Evolutionary conservation across 1,284 basidiomycete species (phyloP).

Genomic region (Rhizopogon parksii): DNA sequence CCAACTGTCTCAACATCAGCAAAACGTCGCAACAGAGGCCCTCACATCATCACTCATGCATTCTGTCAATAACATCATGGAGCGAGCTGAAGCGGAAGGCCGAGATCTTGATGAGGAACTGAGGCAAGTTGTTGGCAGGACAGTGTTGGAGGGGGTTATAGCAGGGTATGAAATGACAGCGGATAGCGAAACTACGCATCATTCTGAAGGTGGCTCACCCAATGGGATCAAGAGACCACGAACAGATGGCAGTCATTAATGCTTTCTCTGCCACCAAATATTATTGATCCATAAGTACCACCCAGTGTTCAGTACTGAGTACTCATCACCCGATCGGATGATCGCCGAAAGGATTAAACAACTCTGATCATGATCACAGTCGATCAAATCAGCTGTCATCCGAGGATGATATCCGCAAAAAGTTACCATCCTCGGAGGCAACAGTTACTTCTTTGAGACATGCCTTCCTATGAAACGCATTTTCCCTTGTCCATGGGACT

Average conservation of each 20-base stretch:
- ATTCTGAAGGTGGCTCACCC: slow-evolving; percentile 13
- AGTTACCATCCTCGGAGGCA: slow-evolving; percentile 7
- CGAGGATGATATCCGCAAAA: slow-evolving; percentile 10
- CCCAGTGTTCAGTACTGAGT: slow-evolving; percentile 11
- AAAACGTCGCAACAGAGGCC: slow-evolving; percentile 61
- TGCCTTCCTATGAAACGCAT: not conserved
- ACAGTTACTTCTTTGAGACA: slow-evolving; percentile 3
- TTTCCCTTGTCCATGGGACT: not conserved
- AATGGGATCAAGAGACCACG: slow-evolving; percentile 21
- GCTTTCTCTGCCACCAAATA: not conserved
- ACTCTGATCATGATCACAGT: slow-evolving; percentile 26
- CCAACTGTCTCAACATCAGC: slow-evolving; percentile 59
- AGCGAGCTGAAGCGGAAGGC: slow-evolving; percentile 56
- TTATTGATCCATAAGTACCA: not conserved
- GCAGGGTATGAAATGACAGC: slow-evolving; percentile 49
- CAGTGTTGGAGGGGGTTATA: slow-evolving; percentile 55
- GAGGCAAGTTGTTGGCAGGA: slow-evolving; percentile 46
- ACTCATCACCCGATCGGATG: slow-evolving; percentile 23
- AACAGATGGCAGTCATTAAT: slow-evolving; percentile 19
- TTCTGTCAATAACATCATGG: slow-evolving; percentile 61
- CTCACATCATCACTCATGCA: slow-evolving; percentile 66
- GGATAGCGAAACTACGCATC: slow-evolving; percentile 14
- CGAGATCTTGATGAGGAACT: slow-evolving; percentile 56
- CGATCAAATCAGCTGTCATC: slow-evolving; percentile 22
- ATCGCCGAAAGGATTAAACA: slow-evolving; percentile 22